A percentile compares a stretch with the other conserved stretches of the same genome.
These are phyloP conservation scores for Fusarium domesticum DNA, from an alignment of 2,329 filamentous ascomycete species.

Conservation along the genomic window DNA sequence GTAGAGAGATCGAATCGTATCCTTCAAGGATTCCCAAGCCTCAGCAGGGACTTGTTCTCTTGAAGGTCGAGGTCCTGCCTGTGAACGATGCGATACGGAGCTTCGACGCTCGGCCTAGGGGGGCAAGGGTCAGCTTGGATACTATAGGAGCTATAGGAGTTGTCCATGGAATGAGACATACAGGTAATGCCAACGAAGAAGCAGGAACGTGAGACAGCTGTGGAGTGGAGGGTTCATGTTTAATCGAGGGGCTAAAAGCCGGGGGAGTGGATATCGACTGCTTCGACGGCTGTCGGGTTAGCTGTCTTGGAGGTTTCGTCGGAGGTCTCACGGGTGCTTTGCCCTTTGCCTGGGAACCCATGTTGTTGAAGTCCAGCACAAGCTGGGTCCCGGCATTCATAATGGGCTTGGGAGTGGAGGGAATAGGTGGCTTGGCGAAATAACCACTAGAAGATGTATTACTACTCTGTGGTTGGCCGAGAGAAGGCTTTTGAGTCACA, in stretches of 20 bases:
- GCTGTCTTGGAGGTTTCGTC: constrained; percentile 27
- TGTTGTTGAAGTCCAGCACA: constrained; percentile 35
- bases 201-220: constrained; percentile 24
- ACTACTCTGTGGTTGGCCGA: constrained; percentile 22
- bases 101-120: constrained; percentile 28
- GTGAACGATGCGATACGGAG: constrained; percentile 31
- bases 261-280: constrained; percentile 21
- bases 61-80: constrained; percentile 36
- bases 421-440: constrained; percentile 38
- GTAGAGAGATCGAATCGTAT: constrained; percentile 45
- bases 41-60: constrained; percentile 45
- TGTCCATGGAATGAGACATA: constrained; percentile 25
- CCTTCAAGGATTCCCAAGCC: constrained; percentile 48
- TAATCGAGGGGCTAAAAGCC: constrained; percentile 28
- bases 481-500: constrained; percentile 25
- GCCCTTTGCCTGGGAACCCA: constrained; percentile 30
- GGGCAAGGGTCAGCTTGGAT: background rate
- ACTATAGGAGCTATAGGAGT: too few relatives aligned
- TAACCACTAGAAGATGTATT: constrained; percentile 27
- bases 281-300: constrained; percentile 24
- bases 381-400: constrained; percentile 36
- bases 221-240: constrained; percentile 33
- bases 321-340: constrained; percentile 37
- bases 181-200: constrained; percentile 26
- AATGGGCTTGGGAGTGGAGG: constrained; percentile 39